Percentiles rank a stretch among this genome's conserved stretches.
Conservation (phyloP, 1,284 basidiomycete genomes). For the Irpex sp. region DNA sequence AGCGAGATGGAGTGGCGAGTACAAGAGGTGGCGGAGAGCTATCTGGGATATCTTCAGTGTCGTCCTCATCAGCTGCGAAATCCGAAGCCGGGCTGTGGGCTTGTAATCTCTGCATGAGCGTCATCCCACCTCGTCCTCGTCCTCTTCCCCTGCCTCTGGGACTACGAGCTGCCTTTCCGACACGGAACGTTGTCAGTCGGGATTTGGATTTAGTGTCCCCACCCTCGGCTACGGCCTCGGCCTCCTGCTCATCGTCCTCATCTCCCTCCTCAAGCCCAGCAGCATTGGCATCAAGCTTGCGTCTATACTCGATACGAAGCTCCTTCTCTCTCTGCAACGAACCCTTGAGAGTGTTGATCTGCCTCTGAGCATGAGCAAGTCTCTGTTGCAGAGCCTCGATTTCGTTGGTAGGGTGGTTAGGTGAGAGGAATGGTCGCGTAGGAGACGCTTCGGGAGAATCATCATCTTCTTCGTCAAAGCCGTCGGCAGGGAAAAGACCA, state of each 20-base stretch:
- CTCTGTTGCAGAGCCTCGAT: constrained; percentile 76
- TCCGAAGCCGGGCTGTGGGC: constrained; percentile 51
- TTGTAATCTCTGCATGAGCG: constrained; percentile 63
- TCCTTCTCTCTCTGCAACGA: constrained; percentile 80
- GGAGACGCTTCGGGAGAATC: constrained; percentile 67
- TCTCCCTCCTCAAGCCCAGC: constrained; percentile 25
- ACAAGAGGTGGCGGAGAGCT: constrained; percentile 45
- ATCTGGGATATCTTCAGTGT: constrained; percentile 28
- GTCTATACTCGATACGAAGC: constrained; percentile 60
- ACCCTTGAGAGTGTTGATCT: constrained; percentile 76
- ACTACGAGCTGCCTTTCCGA: constrained; percentile 20
- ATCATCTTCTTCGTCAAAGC: constrained; percentile 35
- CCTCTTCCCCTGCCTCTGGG: constrained; percentile 28
- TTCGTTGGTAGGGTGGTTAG: constrained; percentile 74
- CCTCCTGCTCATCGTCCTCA: constrained; percentile 44
- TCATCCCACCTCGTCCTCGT: constrained; percentile 49
- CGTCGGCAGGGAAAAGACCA: constrained; percentile 53
- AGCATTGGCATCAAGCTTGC: constrained; percentile 37
- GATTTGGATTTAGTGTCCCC: constrained; percentile 32
- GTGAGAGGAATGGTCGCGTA: constrained; percentile 53
- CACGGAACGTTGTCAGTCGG: constrained; percentile 35
- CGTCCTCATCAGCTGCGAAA: constrained; percentile 41
- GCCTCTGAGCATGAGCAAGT: constrained; percentile 78
- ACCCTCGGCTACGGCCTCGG: constrained; percentile 41
- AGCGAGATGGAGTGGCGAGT: constrained; percentile 42